Conservation (phyloP, 768 basidiomycete species). For the Tricholoma terreum region DNA sequence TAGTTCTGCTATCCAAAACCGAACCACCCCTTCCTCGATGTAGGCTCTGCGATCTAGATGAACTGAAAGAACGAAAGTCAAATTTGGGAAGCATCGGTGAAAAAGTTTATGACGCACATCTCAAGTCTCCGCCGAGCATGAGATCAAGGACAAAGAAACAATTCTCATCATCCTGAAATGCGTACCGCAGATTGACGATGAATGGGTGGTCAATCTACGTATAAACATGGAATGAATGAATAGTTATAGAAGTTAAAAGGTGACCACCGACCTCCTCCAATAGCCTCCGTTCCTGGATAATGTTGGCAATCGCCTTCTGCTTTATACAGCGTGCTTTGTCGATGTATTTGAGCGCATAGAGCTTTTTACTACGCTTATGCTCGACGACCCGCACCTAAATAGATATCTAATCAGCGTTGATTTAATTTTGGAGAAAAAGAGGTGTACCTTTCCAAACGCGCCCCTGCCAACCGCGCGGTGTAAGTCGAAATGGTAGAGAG, state of each 20-base stretch:
- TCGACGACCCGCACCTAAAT: slow-evolving; percentile 92
- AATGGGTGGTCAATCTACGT: slow-evolving; percentile 85
- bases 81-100: slow-evolving; percentile 1
- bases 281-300: slow-evolving; percentile 89
- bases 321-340: slow-evolving; percentile 91
- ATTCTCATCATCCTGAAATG: slow-evolving; percentile 96
- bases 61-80: slow-evolving; percentile 43
- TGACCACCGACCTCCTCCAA: slow-evolving; percentile 74
- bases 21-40: slow-evolving; percentile 69
- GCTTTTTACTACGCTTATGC: slow-evolving; percentile 87
- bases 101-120: slow-evolving; percentile 57
- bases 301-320: slow-evolving; percentile 88
- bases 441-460: slow-evolving; percentile 91
- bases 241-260: slow-evolving; percentile 1
- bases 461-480: slow-evolving; percentile 95
- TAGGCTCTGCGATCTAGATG: slow-evolving; percentile 73
- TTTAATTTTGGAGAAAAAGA: background rate
- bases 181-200: slow-evolving; percentile 87
- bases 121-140: slow-evolving; percentile 92
- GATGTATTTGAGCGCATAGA: slow-evolving; percentile 97
- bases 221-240: slow-evolving; percentile 1
- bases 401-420: background rate
- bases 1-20: slow-evolving; percentile 90
- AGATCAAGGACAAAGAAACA: slow-evolving; percentile 98
- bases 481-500: slow-evolving; percentile 95